phyloP scores from a whole-genome alignment of 805 yeast species.

The Alloascoidea africana region DNA sequence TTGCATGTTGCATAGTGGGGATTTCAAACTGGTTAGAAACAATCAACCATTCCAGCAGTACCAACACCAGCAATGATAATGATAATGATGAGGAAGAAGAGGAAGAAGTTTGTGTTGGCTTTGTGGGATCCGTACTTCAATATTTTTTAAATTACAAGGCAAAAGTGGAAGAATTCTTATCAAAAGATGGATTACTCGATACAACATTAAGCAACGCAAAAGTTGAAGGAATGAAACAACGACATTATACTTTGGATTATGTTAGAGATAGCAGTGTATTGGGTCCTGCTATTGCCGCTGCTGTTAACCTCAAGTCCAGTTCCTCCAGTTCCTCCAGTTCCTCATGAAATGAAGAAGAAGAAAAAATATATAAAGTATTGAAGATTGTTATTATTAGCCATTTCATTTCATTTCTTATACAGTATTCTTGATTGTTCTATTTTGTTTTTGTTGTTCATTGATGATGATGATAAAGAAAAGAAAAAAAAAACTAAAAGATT shows the following conservation, averaged over 20 bases:
- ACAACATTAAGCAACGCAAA: too few relatives aligned
- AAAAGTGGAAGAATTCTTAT: neutral
- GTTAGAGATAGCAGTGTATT: slow-evolving; percentile 1
- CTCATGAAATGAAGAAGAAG: too few relatives aligned
- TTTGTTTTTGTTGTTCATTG: too few relatives aligned
- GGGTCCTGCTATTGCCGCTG: slow-evolving; percentile 1
- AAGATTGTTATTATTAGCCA: too few relatives aligned
- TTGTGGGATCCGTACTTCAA: neutral
- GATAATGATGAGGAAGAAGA: neutral
- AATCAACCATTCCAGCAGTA: neutral
- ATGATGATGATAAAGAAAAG: too few relatives aligned
- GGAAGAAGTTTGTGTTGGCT: slow-evolving; percentile 1
- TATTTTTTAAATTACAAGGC: neutral
- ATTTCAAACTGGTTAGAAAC: neutral
- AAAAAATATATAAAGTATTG: too few relatives aligned
- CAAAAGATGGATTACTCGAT: neutral
- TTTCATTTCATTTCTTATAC: too few relatives aligned
- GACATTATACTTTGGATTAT: neutral
- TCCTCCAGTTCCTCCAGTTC: too few relatives aligned
- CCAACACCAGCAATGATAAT: neutral
- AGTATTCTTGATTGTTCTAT: too few relatives aligned
- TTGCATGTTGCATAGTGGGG: neutral
- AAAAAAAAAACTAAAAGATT: too few relatives aligned
- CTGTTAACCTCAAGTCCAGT: neutral
- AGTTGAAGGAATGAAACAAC: too few relatives aligned